These are phyloP conservation scores for Leucocoprinus birnbaumii DNA, from an alignment of 768 basidiomycete genomes.

Conservation along the genomic window DNA sequence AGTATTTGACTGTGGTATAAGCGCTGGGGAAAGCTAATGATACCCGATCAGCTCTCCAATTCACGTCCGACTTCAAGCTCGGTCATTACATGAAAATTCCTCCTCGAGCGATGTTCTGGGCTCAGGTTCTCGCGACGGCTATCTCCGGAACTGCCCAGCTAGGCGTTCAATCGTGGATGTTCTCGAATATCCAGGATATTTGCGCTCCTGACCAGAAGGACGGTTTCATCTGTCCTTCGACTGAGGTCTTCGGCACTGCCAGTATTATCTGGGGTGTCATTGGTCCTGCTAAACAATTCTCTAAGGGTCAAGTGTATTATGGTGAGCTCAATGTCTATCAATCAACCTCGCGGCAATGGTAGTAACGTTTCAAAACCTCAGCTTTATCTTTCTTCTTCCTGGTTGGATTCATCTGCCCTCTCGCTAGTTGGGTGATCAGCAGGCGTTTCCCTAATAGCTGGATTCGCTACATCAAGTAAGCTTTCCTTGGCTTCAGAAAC, in stretches of 20 bases:
- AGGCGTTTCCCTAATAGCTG: conserved; percentile 58
- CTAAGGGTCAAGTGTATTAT: conserved; percentile 52
- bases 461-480: conserved; percentile 62
- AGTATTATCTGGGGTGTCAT: conserved; percentile 52
- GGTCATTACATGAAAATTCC: conserved; percentile 75
- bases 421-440: conserved; percentile 53
- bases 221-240: conserved; percentile 51
- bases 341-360: too few species aligned
- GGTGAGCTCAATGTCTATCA: too few species aligned
- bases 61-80: conserved; percentile 64
- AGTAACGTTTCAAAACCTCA: conserved; percentile 11
- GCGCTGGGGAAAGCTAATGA: too few species aligned
- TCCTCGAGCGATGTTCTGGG: conserved; percentile 54
- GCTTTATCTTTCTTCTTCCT: conserved; percentile 70
- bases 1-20: not conserved
- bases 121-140: conserved; percentile 50
- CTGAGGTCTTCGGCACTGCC: conserved; percentile 51
- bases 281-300: conserved; percentile 56
- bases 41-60: conserved; percentile 39
- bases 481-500: conserved; percentile 21
- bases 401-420: conserved; percentile 57
- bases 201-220: not conserved
- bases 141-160: conserved; percentile 66
- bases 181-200: conserved; percentile 39
- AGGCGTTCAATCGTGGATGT: conserved; percentile 68